Evolutionary conservation across 345 rosid genomes (phyloP), one percentile per base, ranked within the genome.

Genomic region (Hibiscus trionum): DNA sequence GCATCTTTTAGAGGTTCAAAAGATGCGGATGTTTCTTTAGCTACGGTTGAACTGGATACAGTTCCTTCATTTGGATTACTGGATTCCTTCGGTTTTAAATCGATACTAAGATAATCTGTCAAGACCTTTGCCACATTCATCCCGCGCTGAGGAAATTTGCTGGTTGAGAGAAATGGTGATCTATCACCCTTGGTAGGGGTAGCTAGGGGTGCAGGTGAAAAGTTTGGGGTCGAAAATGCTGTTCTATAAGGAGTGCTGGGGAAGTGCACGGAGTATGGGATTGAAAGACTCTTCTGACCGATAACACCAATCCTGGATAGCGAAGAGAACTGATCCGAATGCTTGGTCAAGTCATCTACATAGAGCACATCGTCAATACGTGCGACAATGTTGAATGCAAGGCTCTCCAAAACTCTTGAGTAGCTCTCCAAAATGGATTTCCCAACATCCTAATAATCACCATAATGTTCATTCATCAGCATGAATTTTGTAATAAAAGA

Each of bases 361-460:
- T 92, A 88, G 57, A 95, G 90, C 55, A 90, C 75, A 75, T 95
- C 99, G 60, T 92, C 99, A 16, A 95, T 86, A 3, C 98, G 90
- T 33, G 99, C 96, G 1, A 95, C 86, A 0, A 93, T 88, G 66
- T 95, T 95, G 80, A 88, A 95, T 5, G 99, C 96, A 60, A 95
- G 81, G 80, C 99, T 89, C 82, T 95, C 99, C 73, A 95, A 78
- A 56, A 95, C 97, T 76, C 98, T 82, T 0, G 98, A 90, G 81
- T 92, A 95, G 85, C 96, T 89, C 86, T 95, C 98, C 67, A 93
- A 61, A 58, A 95, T 90, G 66, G 99, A 92, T 82, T 95, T 95
- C 24, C 99, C 98, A 10, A 92, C 90, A 84, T 95, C 99, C 99
- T 95, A 63, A 7, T 59, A 31, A 10, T 19, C 7, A 65, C 4